Conservation (phyloP, 805 yeast species). For the Suhomyces kilbournensis region DNA sequence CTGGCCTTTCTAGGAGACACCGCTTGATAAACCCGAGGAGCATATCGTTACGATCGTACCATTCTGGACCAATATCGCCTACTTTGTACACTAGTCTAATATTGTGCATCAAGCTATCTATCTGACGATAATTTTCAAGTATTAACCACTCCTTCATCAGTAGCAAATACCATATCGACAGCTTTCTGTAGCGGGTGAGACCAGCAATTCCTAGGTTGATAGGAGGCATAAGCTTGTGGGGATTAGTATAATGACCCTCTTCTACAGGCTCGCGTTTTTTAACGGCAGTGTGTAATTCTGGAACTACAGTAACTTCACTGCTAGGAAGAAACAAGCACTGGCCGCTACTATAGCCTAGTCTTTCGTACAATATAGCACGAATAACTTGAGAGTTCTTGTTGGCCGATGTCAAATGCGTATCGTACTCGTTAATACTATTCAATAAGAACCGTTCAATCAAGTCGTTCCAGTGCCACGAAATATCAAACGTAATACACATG, state of each 20-base stretch:
- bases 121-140: conserved; percentile 26
- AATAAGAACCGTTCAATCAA: conserved; percentile 43
- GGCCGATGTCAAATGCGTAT: conserved; percentile 36
- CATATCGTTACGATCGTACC: conserved; percentile 35
- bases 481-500: conserved; percentile 38
- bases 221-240: conserved; percentile 30
- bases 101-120: conserved; percentile 24
- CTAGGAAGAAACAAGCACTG: conserved; percentile 28
- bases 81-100: conserved; percentile 20
- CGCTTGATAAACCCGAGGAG: conserved; percentile 23
- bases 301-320: conserved; percentile 2
- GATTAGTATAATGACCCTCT: conserved; percentile 31
- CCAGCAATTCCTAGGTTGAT: conserved; percentile 46
- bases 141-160: conserved; percentile 68
- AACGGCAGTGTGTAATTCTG: not conserved
- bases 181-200: conserved; percentile 63
- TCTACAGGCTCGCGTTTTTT: conserved; percentile 12
- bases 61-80: conserved; percentile 15
- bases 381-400: conserved; percentile 46
- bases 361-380: conserved; percentile 42
- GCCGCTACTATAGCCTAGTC: conserved; percentile 46
- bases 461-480: conserved; percentile 46
- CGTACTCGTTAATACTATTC: conserved; percentile 45
- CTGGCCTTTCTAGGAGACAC: not conserved
- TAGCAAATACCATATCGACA: conserved; percentile 71